phyloP scores from a whole-genome alignment of 2,329 filamentous ascomycete species.

The Didymella segeticola region DNA sequence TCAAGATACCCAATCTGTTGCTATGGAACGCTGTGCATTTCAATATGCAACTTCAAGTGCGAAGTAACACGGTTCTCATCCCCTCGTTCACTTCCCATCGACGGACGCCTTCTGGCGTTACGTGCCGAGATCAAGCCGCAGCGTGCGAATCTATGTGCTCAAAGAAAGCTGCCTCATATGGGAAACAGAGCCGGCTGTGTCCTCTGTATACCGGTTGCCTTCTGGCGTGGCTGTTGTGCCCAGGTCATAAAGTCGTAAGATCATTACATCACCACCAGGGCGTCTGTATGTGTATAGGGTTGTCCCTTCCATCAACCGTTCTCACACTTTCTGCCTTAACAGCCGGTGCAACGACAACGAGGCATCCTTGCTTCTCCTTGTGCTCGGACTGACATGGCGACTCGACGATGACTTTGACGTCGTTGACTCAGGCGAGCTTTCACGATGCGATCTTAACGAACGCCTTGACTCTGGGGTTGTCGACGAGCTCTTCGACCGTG shows the following conservation, averaged over 20 bases:
- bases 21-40: background rate
- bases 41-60: background rate
- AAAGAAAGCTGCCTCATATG: too few species aligned
- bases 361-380: constrained; percentile 10
- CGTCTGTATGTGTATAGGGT: background rate
- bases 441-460: constrained; percentile 10
- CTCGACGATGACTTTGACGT: constrained; percentile 15
- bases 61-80: too few species aligned
- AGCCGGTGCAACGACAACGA: constrained; percentile 14
- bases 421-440: constrained; percentile 13
- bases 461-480: constrained; percentile 4
- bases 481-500: constrained; percentile 10
- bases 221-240: background rate
- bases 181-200: too few species aligned
- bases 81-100: background rate
- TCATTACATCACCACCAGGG: constrained; percentile 4
- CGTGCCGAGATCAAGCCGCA: too few species aligned
- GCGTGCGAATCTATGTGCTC: too few species aligned
- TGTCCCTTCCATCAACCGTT: background rate
- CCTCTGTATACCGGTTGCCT: too few species aligned
- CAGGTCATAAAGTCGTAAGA: constrained; percentile 11
- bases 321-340: constrained; percentile 14
- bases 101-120: background rate
- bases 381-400: constrained; percentile 6
- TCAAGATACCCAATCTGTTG: constrained; percentile 12